phyloP scores from a whole-genome alignment of 192 early-diverging fungal genomes.

The Coemansia sp. region DNA sequence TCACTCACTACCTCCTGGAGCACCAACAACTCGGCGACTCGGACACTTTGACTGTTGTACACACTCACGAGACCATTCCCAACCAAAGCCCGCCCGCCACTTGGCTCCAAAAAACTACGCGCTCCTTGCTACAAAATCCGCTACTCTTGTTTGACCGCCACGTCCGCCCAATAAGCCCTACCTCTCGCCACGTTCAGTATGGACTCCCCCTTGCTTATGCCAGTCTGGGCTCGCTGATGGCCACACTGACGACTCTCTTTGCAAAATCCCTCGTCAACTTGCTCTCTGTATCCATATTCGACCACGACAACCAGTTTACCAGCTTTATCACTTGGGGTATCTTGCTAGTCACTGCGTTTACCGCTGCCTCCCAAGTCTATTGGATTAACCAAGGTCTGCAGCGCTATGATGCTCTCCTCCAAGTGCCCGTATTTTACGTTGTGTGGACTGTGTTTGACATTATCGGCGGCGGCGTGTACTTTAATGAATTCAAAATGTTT shows the following conservation, averaged over 20 bases:
- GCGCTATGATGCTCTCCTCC: constrained; percentile 77
- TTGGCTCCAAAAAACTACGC: not conserved
- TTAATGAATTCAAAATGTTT: constrained; percentile 69
- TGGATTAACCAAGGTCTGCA: constrained; percentile 83
- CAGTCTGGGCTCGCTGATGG: constrained; percentile 73
- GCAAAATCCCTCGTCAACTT: constrained; percentile 80
- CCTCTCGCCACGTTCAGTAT: constrained; percentile 52
- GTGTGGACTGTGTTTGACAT: constrained; percentile 84
- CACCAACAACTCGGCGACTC: constrained; percentile 10
- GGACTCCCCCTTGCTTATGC: constrained; percentile 72
- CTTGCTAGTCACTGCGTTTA: constrained; percentile 67
- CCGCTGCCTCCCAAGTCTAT: constrained; percentile 75
- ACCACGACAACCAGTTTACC: constrained; percentile 73
- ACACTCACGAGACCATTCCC: not conserved
- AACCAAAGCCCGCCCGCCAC: not conserved
- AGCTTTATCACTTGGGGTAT: constrained; percentile 65
- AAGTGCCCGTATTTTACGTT: constrained; percentile 79
- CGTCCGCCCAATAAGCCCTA: constrained; percentile 31
- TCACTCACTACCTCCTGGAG: constrained; percentile 23
- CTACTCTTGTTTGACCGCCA: constrained; percentile 13
- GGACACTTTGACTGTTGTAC: not conserved
- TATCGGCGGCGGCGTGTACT: constrained; percentile 79
- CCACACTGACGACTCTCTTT: constrained; percentile 72
- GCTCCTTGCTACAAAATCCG: constrained; percentile 8
- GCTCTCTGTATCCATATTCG: constrained; percentile 61